Conservation (phyloP, 768 basidiomycete species). For the Lentinula sp. region DNA sequence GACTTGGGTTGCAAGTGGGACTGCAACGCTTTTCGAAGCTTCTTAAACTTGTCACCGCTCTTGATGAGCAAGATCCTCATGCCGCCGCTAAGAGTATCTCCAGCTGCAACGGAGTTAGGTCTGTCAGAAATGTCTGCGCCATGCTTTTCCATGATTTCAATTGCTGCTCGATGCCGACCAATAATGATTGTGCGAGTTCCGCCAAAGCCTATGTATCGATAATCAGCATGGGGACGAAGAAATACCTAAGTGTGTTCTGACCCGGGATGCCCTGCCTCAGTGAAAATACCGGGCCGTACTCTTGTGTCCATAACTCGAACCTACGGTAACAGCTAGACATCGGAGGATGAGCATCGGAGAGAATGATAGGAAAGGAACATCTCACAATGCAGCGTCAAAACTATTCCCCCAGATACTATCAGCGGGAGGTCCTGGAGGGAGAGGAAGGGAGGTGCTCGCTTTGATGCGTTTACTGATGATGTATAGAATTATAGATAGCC, state of each 20-base stretch:
- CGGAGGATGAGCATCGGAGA: background rate
- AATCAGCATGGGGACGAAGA: background rate
- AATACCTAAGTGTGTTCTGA: background rate
- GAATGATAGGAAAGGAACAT: background rate
- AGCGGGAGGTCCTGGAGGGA: slow-evolving; percentile 40
- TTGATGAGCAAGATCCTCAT: slow-evolving; percentile 52
- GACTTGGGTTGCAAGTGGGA: slow-evolving; percentile 9
- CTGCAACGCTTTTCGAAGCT: slow-evolving; percentile 40
- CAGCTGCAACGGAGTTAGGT: slow-evolving; percentile 49
- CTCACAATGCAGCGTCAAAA: slow-evolving; percentile 33
- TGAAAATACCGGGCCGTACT: slow-evolving; percentile 58
- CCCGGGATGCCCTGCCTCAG: slow-evolving; percentile 38
- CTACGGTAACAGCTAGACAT: slow-evolving; percentile 35
- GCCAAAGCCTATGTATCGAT: background rate
- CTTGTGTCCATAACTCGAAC: slow-evolving; percentile 54
- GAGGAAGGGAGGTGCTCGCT: slow-evolving; percentile 12
- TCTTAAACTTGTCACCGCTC: slow-evolving; percentile 54
- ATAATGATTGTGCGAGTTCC: slow-evolving; percentile 36
- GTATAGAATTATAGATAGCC: background rate
- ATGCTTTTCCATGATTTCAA: slow-evolving; percentile 64
- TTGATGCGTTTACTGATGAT: background rate
- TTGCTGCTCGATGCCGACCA: slow-evolving; percentile 47
- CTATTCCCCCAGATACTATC: slow-evolving; percentile 33
- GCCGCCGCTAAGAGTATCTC: slow-evolving; percentile 53
- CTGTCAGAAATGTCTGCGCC: slow-evolving; percentile 53